Evolutionary conservation across 352 stramenopile genomes (phyloP).

Genomic region (Phytophthora cactorum): DNA sequence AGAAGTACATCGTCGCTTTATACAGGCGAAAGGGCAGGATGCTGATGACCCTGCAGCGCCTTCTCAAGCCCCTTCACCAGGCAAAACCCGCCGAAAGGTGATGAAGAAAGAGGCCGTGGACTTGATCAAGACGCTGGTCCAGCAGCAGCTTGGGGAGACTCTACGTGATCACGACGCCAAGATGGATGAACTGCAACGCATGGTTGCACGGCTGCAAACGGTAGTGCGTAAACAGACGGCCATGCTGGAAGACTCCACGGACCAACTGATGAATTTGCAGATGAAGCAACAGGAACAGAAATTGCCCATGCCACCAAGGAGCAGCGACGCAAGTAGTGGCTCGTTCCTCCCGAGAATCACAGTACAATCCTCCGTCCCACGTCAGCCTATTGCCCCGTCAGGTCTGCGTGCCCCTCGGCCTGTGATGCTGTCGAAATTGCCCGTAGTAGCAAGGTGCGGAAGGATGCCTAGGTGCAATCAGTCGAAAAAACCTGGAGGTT

Average conservation of each 20-base stretch:
- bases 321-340: background rate
- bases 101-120: conserved; percentile 60
- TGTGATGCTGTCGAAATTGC: conserved; percentile 30
- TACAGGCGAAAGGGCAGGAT: background rate
- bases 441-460: conserved; percentile 11
- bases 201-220: conserved; percentile 48
- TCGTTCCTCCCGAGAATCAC: conserved; percentile 24
- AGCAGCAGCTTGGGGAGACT: conserved; percentile 46
- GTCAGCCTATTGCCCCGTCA: conserved; percentile 29
- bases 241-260: conserved; percentile 43
- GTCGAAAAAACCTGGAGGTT: conserved; percentile 11
- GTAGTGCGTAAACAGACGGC: conserved; percentile 47
- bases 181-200: conserved; percentile 49
- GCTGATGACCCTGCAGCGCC: background rate
- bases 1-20: conserved; percentile 19
- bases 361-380: conserved; percentile 5
- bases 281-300: conserved; percentile 15
- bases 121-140: conserved; percentile 46
- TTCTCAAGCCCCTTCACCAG: conserved; percentile 3
- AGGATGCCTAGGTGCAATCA: conserved; percentile 5
- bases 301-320: conserved; percentile 2
- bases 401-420: conserved; percentile 27
- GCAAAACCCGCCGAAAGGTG: conserved; percentile 42
- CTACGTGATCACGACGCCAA: conserved; percentile 48
- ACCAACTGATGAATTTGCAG: conserved; percentile 30